phyloP scores from a whole-genome alignment of 2,329 filamentous ascomycete species.

The Coniella lustricola region DNA sequence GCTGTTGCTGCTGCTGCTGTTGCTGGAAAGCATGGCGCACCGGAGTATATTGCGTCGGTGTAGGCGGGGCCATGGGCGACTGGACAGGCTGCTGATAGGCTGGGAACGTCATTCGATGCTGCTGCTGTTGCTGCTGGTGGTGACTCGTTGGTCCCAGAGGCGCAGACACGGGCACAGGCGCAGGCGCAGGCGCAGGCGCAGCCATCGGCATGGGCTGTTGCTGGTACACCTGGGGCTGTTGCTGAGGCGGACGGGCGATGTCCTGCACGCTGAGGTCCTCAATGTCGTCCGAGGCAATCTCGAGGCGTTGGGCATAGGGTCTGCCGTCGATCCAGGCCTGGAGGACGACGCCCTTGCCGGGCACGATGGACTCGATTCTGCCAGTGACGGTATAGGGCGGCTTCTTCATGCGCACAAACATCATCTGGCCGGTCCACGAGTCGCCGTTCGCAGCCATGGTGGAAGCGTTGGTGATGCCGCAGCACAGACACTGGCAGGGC shows the following conservation, averaged over 20 bases:
- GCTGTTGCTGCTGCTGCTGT: conserved; percentile 1
- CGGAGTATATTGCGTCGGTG: background rate
- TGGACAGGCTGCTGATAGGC: conserved; percentile 4
- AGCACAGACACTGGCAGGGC: background rate
- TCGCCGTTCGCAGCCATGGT: conserved; percentile 7
- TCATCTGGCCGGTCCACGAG: conserved; percentile 8
- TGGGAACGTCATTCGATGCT: conserved; percentile 3
- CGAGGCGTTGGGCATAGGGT: conserved; percentile 6
- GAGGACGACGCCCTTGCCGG: conserved; percentile 11
- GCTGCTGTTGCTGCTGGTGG: conserved; percentile 7
- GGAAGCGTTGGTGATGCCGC: background rate
- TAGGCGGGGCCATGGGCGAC: background rate
- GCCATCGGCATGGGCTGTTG: conserved; percentile 5
- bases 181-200: background rate
- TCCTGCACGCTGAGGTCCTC: conserved; percentile 12
- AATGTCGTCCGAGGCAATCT: conserved; percentile 11
- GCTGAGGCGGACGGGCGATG: background rate
- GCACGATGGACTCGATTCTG: conserved; percentile 13
- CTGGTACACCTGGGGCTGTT: conserved; percentile 1
- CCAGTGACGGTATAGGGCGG: conserved; percentile 13
- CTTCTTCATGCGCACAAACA: conserved; percentile 12
- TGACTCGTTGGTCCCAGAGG: background rate
- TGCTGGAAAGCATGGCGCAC: background rate
- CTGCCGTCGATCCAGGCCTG: conserved; percentile 11
- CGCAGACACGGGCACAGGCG: conserved; percentile 1